A percentile compares a stretch with the other conserved stretches of the same genome.
phyloP scores from a whole-genome alignment of 768 basidiomycete species.

The Phanerodontia chrysosporium region DNA sequence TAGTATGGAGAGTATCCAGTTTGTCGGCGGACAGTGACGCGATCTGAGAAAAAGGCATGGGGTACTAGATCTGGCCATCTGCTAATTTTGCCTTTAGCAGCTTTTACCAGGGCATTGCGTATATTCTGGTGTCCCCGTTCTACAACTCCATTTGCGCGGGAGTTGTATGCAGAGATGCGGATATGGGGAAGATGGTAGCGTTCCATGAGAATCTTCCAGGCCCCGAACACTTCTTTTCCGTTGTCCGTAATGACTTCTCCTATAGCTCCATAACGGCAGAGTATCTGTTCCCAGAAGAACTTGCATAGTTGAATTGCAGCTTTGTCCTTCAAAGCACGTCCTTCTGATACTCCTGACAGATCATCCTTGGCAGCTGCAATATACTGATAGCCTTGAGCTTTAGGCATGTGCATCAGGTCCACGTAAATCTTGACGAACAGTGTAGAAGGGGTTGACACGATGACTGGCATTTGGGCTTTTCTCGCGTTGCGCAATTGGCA shows the following conservation, averaged over 20 bases:
- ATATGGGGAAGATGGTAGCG: slow-evolving; percentile 5
- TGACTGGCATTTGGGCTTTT: slow-evolving; percentile 13
- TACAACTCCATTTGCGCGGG: slow-evolving; percentile 32
- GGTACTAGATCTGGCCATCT: slow-evolving; percentile 22
- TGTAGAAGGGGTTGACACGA: slow-evolving; percentile 12
- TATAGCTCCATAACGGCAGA: slow-evolving; percentile 28
- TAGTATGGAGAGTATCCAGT: slow-evolving; percentile 17
- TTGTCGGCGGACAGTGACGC: slow-evolving; percentile 14
- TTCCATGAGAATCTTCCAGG: background rate
- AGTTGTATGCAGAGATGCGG: slow-evolving; percentile 26
- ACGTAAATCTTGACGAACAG: slow-evolving; percentile 14
- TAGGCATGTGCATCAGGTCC: slow-evolving; percentile 17
- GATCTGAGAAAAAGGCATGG: slow-evolving; percentile 23
- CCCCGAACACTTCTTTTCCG: slow-evolving; percentile 15
- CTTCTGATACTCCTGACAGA: slow-evolving; percentile 26
- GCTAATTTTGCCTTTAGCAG: slow-evolving; percentile 14
- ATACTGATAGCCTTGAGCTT: slow-evolving; percentile 13
- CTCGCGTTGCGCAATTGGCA: slow-evolving; percentile 16
- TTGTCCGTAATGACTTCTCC: slow-evolving; percentile 28
- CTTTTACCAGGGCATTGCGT: slow-evolving; percentile 28
- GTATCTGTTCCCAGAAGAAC: slow-evolving; percentile 31
- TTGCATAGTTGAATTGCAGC: slow-evolving; percentile 17
- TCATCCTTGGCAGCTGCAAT: slow-evolving; percentile 29
- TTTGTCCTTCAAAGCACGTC: slow-evolving; percentile 17
- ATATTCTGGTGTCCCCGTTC: slow-evolving; percentile 30